These are phyloP conservation scores for Schizochytrium sp. DNA, from an alignment of 108 stramenopile species.

Conservation along the genomic window DNA sequence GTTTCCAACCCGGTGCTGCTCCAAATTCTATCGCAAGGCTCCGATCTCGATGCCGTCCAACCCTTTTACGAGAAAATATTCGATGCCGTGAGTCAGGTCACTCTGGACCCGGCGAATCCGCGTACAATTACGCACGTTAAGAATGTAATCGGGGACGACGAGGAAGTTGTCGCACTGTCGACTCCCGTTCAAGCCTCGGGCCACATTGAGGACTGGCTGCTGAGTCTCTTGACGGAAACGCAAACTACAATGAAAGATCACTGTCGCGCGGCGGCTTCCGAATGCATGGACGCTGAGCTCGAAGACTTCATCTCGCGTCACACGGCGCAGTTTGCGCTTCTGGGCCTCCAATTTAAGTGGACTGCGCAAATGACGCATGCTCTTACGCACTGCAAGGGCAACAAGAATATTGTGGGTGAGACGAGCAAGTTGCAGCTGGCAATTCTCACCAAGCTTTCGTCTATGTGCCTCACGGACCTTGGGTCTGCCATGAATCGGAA, in stretches of 20 bases:
- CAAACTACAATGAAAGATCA: constrained; percentile 45
- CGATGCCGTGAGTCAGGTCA: constrained; percentile 46
- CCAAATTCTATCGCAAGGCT: constrained; percentile 56
- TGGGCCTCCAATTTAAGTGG: constrained; percentile 58
- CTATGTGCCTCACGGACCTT: constrained; percentile 55
- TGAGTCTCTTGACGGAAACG: constrained; percentile 35
- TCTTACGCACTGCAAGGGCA: constrained; percentile 31
- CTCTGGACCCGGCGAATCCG: constrained; percentile 31
- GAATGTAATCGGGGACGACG: constrained; percentile 30
- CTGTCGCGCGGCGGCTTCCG: constrained; percentile 32
- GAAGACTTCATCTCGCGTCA: constrained; percentile 41
- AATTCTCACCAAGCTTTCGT: constrained; percentile 37
- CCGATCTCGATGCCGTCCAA: constrained; percentile 54
- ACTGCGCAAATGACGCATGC: constrained; percentile 48
- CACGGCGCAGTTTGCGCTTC: constrained; percentile 53
- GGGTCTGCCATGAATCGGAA: constrained; percentile 57
- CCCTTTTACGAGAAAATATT: constrained; percentile 63
- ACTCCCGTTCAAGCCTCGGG: constrained; percentile 39
- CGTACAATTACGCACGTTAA: constrained; percentile 24
- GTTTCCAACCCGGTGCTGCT: constrained; percentile 57
- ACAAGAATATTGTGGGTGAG: constrained; percentile 42
- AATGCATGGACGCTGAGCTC: constrained; percentile 33
- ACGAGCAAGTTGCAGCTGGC: constrained; percentile 39
- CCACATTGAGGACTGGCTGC: constrained; percentile 60
- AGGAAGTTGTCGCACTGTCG: constrained; percentile 37